Percentiles rank a stretch among this genome's conserved stretches.
phyloP scores from a whole-genome alignment of 2,329 filamentous ascomycete species.

The Knufia petricola region DNA sequence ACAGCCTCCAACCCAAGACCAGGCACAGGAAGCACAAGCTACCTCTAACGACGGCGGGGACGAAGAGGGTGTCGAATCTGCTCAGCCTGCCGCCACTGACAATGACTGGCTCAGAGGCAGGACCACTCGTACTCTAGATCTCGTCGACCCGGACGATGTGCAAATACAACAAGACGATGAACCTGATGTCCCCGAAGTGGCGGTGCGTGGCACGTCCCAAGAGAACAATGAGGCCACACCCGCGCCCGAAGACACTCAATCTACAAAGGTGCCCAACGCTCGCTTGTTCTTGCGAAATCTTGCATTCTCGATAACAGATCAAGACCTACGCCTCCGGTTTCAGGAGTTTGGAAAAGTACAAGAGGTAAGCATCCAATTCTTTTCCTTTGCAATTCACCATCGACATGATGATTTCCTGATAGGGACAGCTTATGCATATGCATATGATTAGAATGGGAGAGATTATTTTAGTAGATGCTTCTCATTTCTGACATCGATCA shows the following conservation, averaged over 20 bases:
- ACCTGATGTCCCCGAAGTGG: constrained; percentile 11
- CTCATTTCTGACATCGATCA: constrained; percentile 59
- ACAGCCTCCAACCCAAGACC: background rate
- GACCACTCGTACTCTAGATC: constrained; percentile 75
- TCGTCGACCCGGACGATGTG: constrained; percentile 59
- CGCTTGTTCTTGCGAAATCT: constrained; percentile 85
- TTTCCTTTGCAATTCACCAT: constrained; percentile 14
- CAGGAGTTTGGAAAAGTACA: constrained; percentile 61
- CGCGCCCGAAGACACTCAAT: constrained; percentile 11
- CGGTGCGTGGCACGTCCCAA: constrained; percentile 16
- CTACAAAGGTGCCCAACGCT: constrained; percentile 43
- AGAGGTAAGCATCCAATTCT: constrained; percentile 61
- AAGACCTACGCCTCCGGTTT: constrained; percentile 66
- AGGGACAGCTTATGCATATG: constrained; percentile 98
- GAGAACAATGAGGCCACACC: constrained; percentile 9
- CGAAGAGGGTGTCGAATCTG: background rate
- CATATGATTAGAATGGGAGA: constrained; percentile 85
- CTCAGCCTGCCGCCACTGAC: constrained; percentile 52
- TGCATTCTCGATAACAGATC: constrained; percentile 66
- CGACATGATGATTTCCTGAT: constrained; percentile 92
- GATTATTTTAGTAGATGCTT: constrained; percentile 99
- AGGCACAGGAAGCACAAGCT: background rate
- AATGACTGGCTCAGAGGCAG: constrained; percentile 85
- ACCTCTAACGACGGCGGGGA: background rate
- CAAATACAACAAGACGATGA: constrained; percentile 7